A percentile compares a stretch with the other conserved stretches of the same genome.
Evolutionary conservation across 2,329 filamentous ascomycete species (phyloP).

Genomic region (Acephala macrosclerotiorum): DNA sequence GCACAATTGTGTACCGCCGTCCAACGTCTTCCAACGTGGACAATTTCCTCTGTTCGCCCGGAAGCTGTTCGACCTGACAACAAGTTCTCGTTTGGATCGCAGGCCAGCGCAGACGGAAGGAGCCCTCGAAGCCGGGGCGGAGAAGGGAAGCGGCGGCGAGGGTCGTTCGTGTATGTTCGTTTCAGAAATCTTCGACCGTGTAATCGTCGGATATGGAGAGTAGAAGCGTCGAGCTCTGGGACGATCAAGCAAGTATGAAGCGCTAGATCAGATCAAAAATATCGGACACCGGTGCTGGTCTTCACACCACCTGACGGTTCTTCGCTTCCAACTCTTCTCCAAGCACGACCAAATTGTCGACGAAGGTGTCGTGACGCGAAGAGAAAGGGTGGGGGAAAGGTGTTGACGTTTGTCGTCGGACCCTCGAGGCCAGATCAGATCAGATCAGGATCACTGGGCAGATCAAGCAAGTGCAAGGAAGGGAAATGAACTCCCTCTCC

Average conservation of each 20-base stretch:
- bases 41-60: constrained; percentile 11
- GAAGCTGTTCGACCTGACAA: constrained; percentile 16
- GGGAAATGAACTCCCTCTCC: constrained; percentile 19
- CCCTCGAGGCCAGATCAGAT: background rate
- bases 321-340: background rate
- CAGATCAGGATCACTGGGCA: background rate
- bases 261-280: constrained; percentile 17
- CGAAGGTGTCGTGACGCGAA: constrained; percentile 6
- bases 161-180: constrained; percentile 21
- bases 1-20: constrained; percentile 17
- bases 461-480: constrained; percentile 10
- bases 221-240: constrained; percentile 36
- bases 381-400: background rate
- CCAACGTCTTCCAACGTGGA: constrained; percentile 20
- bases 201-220: constrained; percentile 11
- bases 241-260: constrained; percentile 39
- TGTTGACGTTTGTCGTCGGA: background rate
- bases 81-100: background rate
- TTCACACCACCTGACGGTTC: background rate
- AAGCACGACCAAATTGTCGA: background rate
- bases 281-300: background rate
- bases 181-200: constrained; percentile 29
- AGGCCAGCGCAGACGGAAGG: constrained; percentile 6
- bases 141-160: background rate
- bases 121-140: constrained; percentile 28